These are phyloP conservation scores for Fusarium nygamai DNA, from an alignment of 2,329 filamentous ascomycete genomes.

Conservation along the genomic window DNA sequence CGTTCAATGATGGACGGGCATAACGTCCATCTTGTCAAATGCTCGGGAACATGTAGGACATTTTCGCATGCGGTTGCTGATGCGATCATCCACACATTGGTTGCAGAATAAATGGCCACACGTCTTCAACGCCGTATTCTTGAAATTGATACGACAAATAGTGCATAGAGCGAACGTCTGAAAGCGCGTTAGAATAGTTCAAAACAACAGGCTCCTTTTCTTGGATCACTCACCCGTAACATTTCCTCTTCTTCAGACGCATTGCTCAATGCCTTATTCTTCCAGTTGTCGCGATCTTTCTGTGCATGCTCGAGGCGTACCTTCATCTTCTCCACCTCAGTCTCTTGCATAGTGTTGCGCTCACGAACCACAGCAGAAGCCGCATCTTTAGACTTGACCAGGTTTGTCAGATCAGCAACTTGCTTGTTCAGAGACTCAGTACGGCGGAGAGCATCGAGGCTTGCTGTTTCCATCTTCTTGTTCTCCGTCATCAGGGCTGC, in stretches of 20 bases:
- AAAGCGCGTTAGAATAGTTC: constrained; percentile 33
- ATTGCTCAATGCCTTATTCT: constrained; percentile 82
- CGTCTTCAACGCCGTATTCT: constrained; percentile 91
- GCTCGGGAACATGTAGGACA: constrained; percentile 93
- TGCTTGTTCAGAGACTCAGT: constrained; percentile 80
- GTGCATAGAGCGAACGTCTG: constrained; percentile 73
- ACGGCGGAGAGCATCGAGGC: constrained; percentile 74
- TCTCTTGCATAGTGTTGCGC: constrained; percentile 70
- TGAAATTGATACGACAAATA: constrained; percentile 92
- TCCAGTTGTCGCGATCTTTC: constrained; percentile 88
- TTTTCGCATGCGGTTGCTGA: constrained; percentile 90
- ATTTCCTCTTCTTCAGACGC: constrained; percentile 85
- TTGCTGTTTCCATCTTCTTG: constrained; percentile 77
- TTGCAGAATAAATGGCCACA: constrained; percentile 97
- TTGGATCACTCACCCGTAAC: constrained; percentile 74
- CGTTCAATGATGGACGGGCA: constrained; percentile 69
- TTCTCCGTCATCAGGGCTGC: constrained; percentile 76
- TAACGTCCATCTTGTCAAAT: constrained; percentile 91
- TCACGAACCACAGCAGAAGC: constrained; percentile 62
- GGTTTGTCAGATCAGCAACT: constrained; percentile 76
- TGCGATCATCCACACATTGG: constrained; percentile 87
- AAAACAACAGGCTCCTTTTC: not conserved
- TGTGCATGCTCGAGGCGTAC: constrained; percentile 80
- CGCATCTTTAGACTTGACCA: constrained; percentile 80
- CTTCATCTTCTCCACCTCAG: constrained; percentile 83